Base-by-base conservation (phyloP, 331 rosid genomes). In the Malus hybrid region DNA sequence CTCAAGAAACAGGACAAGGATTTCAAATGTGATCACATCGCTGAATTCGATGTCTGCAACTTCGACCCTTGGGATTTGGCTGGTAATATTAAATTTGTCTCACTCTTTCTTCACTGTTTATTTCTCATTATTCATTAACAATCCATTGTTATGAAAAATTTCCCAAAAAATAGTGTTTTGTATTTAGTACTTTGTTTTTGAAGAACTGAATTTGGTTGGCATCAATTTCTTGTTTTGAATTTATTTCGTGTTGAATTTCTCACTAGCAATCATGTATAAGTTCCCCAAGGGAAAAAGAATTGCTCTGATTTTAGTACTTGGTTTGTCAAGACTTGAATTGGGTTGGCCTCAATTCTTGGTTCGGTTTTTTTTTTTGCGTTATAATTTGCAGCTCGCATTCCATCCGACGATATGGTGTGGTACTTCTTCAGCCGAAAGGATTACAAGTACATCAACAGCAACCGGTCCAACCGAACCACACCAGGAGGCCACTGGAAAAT, bases 11-110 rank as follows among this genome's bases (percentile, higher is more conserved):
- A 53, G 0, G 84, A 76, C 10, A 24, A 53, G 1, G 76, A 79
- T 10, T 73, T 56, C 24, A 6, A 33, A 16, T 68, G 76, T 30
- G 7, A 75, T 3, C 2, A 5, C 11, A 48, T 71, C 62, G 78
- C 79, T 33, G 84, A 74, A 11, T 46, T 88, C 56, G 84, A 88
- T 24, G 6, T 20, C 63, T 58, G 28, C 63, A 58, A 58, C 2
- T 22, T 4, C 1, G 95, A 88, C 14, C 96, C 91, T 13, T 61
- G 73, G 79, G 82, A 87, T 0, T 70, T 90, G 20, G 87, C 83
- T 13, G 70, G 93, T 86, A 39, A 39, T 7, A 39, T 39, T 39
- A 9, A 39, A 39, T 39, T 39, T 39, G 44, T 39, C 44, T 9
- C 44, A 9, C 44, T 39, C 44, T 70, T 57, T 19, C 44, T 39